Percentiles rank a stretch among this genome's conserved stretches.
phyloP scores from a whole-genome alignment of 176 grass and related monocot species.

The Stipa capillata region DNA sequence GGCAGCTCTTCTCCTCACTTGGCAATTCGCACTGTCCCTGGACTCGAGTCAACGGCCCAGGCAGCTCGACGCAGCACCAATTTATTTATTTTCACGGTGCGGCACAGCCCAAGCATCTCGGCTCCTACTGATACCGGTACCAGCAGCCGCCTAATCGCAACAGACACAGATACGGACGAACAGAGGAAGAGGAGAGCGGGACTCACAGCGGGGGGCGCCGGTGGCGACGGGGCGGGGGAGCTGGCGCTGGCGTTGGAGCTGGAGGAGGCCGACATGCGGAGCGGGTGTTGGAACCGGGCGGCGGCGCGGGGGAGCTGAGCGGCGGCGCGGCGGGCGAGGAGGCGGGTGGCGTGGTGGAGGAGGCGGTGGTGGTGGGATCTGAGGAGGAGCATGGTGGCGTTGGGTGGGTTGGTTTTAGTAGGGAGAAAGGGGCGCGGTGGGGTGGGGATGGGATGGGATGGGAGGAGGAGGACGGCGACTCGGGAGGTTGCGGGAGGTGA shows the following conservation, averaged over 20 bases:
- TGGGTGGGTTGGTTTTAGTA: no score
- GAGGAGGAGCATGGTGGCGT: conserved; percentile 66
- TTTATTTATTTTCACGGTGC: background rate
- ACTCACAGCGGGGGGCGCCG: conserved; percentile 45
- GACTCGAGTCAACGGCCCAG: conserved; percentile 13
- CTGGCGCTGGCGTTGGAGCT: conserved; percentile 23
- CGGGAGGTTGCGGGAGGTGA: background rate
- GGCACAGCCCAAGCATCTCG: background rate
- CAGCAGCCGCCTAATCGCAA: no score
- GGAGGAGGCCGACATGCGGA: conserved; percentile 46
- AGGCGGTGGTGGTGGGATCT: conserved; percentile 66
- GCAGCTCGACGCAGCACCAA: background rate
- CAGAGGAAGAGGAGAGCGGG: no score
- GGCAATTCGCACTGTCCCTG: background rate
- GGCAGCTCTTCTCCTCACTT: background rate
- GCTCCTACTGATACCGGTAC: background rate
- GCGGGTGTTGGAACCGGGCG: background rate
- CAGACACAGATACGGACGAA: background rate
- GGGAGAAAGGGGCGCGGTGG: conserved; percentile 14
- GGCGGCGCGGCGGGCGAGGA: conserved; percentile 23
- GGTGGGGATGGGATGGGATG: background rate
- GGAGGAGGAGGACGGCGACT: conserved; percentile 11
- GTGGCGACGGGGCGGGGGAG: conserved; percentile 28
- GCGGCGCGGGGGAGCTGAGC: background rate
- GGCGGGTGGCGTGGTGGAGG: conserved; percentile 35